Base-by-base conservation (phyloP, 176 grass and related monocot species). In the Panicum miliaceum region DNA sequence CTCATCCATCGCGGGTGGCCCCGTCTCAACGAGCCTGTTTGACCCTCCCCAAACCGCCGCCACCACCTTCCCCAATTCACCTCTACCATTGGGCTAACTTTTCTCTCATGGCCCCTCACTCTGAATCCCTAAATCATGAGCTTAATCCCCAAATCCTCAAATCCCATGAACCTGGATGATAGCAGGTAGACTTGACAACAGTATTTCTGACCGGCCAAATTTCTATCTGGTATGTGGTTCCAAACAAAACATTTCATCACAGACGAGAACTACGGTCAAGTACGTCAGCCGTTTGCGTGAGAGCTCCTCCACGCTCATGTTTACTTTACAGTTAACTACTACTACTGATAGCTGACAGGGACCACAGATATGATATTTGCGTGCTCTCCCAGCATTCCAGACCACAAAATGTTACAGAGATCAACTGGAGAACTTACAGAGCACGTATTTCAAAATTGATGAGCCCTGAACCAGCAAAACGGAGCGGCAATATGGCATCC, bases 241-340 rank as follows among this genome's bases (percentile, higher is more conserved):
- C 20, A 52, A 40, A 40, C 59, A 76, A 8, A 60, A 66, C 16
- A 67, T 66, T 80, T 59, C 68, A 60, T 50, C 19, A 16, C 27
- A 51, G 14, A 54, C 22, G 84, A 65, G 16, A 35, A 32, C 42
- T 56, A 46, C 20, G 59, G 54, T 36, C 8, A 40, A 29, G 32
- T 57, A 25, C n/a, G 45, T 81, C 77, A 65, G 26, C 64, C 12
- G 20, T 58, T 88, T 43, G 59, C 19, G 20, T 70, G 20, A 50
- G 35, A 83, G 57, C 15, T 64, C 35, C 15, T 73, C 72, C 6
- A 72, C 53, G 48, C 41, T 64, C 61, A 25, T 36, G 35, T 73
- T 25, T 73, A 27, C 4, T 41, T 41, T 41, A 78, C 71, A 68
- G 51, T 76, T 51, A 71, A 88, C 60, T 76, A 82, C 42, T 23